Percentiles rank a stretch among this genome's conserved stretches.
Conservation (phyloP, 768 basidiomycete genomes). For the Sarcomyxa edulis region DNA sequence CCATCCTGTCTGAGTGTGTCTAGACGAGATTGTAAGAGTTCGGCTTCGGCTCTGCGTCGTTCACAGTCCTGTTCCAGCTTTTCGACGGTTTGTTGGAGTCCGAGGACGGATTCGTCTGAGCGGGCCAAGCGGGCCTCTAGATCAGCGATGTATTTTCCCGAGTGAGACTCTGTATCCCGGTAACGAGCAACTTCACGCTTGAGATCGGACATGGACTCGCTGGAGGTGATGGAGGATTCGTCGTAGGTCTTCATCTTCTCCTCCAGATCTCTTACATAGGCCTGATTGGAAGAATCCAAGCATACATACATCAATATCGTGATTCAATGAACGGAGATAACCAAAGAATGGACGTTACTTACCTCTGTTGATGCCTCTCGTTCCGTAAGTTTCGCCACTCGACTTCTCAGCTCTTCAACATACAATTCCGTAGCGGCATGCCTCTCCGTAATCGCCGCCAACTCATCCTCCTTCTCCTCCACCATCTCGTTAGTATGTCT, state of each 20-base stretch:
- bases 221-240: slow-evolving; percentile 71
- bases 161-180: slow-evolving; percentile 70
- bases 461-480: slow-evolving; percentile 85
- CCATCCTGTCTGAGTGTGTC: slow-evolving; percentile 67
- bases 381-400: slow-evolving; percentile 80
- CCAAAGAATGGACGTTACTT: too few species aligned
- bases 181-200: slow-evolving; percentile 76
- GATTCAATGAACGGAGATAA: too few species aligned
- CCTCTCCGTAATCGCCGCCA: slow-evolving; percentile 58
- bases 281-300: slow-evolving; percentile 47
- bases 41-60: slow-evolving; percentile 66
- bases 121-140: slow-evolving; percentile 77
- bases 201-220: slow-evolving; percentile 76
- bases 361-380: slow-evolving; percentile 92
- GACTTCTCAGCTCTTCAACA: slow-evolving; percentile 75
- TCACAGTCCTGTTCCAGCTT: slow-evolving; percentile 73
- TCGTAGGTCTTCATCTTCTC: slow-evolving; percentile 84
- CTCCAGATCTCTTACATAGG: slow-evolving; percentile 91
- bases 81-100: slow-evolving; percentile 67
- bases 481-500: slow-evolving; percentile 89
- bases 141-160: slow-evolving; percentile 77
- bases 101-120: slow-evolving; percentile 72
- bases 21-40: slow-evolving; percentile 64
- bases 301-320: too few species aligned
- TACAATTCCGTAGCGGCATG: slow-evolving; percentile 81